A percentile compares a stretch with the other conserved stretches of the same genome.
These are phyloP conservation scores for Fermentozyma sake DNA, from an alignment of 1,139 yeast species.

Conservation along the genomic window DNA sequence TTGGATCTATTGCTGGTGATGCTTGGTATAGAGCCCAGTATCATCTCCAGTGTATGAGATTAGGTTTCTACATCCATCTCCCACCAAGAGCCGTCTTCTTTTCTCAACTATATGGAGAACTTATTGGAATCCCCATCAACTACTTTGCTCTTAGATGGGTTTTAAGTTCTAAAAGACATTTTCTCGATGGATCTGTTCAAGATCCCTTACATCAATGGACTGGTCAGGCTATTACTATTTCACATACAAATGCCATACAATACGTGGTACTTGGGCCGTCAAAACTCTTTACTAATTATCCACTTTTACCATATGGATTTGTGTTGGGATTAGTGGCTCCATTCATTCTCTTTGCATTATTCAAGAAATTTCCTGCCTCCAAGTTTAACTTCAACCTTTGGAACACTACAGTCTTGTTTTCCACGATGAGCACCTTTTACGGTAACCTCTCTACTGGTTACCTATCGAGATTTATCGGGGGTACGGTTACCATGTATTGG, in stretches of 20 bases:
- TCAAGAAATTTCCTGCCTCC: slow-evolving; percentile 18
- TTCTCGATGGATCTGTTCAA: slow-evolving; percentile 28
- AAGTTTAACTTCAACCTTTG: slow-evolving; percentile 31
- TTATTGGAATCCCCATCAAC: slow-evolving; percentile 48
- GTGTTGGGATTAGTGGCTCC: slow-evolving; percentile 38
- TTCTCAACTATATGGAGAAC: slow-evolving; percentile 46
- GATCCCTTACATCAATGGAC: slow-evolving; percentile 54
- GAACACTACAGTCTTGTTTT: slow-evolving; percentile 48
- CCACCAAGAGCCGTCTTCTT: slow-evolving; percentile 45
- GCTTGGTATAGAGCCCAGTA: slow-evolving; percentile 53
- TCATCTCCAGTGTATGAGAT: slow-evolving; percentile 43
- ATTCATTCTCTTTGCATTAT: slow-evolving; percentile 24
- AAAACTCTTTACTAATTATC: slow-evolving; percentile 36
- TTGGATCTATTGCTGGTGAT: slow-evolving; percentile 49
- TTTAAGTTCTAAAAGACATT: slow-evolving; percentile 32
- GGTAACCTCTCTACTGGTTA: slow-evolving; percentile 51
- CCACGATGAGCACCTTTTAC: slow-evolving; percentile 44
- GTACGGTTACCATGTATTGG: slow-evolving; percentile 44
- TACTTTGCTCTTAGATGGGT: slow-evolving; percentile 47
- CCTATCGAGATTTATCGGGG: slow-evolving; percentile 42
- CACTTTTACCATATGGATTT: slow-evolving; percentile 42
- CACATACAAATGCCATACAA: slow-evolving; percentile 46
- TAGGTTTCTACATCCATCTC: slow-evolving; percentile 46
- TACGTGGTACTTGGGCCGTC: slow-evolving; percentile 48
- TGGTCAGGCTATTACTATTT: slow-evolving; percentile 37